These are phyloP conservation scores for Cyclospora cayetanensis DNA, from an alignment of 169 alveolate species.

Conservation along the genomic window DNA sequence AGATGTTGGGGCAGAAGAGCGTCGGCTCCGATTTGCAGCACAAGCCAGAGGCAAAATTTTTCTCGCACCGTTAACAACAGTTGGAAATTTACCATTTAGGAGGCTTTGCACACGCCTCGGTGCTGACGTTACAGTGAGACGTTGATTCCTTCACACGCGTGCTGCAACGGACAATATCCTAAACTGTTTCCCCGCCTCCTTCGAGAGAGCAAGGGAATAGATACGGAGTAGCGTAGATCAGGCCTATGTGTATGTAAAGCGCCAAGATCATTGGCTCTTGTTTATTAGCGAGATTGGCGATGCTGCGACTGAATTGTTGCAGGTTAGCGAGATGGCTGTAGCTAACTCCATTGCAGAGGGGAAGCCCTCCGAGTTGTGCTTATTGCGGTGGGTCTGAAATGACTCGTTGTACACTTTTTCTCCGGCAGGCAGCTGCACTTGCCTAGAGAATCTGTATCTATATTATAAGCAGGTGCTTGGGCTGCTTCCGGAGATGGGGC, in stretches of 20 bases:
- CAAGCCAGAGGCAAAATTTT: conserved; percentile 28
- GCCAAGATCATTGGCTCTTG: no score
- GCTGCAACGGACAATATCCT: background rate
- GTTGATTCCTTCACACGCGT: background rate
- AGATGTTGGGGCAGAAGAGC: background rate
- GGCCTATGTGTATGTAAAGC: no score
- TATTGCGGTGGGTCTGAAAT: conserved; percentile 74
- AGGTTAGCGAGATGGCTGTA: conserved; percentile 86
- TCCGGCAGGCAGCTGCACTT: background rate
- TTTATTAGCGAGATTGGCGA: background rate
- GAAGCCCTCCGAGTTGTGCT: conserved; percentile 83
- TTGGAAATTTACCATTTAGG: conserved; percentile 82
- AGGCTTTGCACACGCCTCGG: conserved; percentile 76
- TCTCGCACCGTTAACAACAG: conserved; percentile 83
- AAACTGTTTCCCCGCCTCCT: background rate
- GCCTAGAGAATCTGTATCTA: background rate
- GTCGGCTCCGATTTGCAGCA: background rate
- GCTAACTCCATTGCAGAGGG: conserved; percentile 81
- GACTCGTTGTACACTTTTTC: background rate
- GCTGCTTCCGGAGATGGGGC: background rate
- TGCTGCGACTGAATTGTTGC: background rate
- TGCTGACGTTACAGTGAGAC: conserved; percentile 72
- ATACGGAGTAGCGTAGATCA: no score
- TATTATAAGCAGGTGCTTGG: background rate
- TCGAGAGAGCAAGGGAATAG: background rate